phyloP scores from a whole-genome alignment of 106 monocot genomes.

The Triglochin maritima region DNA sequence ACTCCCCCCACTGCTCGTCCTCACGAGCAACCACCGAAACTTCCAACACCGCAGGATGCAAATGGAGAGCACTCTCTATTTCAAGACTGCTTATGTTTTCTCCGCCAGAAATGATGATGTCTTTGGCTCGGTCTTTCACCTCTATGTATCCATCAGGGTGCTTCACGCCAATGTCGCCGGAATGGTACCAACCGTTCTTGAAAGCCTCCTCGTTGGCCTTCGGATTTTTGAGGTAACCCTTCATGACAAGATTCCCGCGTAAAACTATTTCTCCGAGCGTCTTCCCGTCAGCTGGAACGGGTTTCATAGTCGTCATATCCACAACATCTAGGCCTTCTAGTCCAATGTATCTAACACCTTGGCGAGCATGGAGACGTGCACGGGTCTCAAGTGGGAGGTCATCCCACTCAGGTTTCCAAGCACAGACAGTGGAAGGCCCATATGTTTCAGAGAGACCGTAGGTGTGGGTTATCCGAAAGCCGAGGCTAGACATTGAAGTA shows the following conservation, averaged over 20 bases:
- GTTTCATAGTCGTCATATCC: conserved; percentile 12
- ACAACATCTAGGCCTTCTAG: conserved; percentile 20
- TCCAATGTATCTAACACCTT: conserved; percentile 15
- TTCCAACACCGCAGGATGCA: conserved; percentile 23
- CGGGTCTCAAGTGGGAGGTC: conserved; percentile 10
- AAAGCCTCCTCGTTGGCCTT: conserved; percentile 22
- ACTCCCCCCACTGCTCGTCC: conserved; percentile 28
- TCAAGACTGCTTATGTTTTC: conserved; percentile 28
- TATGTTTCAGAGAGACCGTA: conserved; percentile 29
- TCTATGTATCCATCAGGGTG: conserved; percentile 24
- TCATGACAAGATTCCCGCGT: conserved; percentile 25
- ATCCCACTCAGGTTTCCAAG: conserved; percentile 29
- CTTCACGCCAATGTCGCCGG: conserved; percentile 25
- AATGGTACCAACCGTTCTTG: conserved; percentile 23
- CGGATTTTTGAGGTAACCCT: conserved; percentile 25
- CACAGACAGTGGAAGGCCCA: conserved; percentile 19
- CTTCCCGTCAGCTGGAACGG: conserved; percentile 17
- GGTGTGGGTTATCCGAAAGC: conserved; percentile 24
- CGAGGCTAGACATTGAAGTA: conserved; percentile 15
- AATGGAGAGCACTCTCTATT: conserved; percentile 15
- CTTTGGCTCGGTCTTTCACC: conserved; percentile 26
- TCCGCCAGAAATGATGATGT: conserved; percentile 28
- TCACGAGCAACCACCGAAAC: conserved; percentile 17
- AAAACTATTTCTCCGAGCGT: conserved; percentile 21
- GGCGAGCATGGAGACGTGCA: conserved; percentile 15